These are phyloP conservation scores for Spongospora subterranea DNA, from an alignment of 208 protist species.

Conservation along the genomic window DNA sequence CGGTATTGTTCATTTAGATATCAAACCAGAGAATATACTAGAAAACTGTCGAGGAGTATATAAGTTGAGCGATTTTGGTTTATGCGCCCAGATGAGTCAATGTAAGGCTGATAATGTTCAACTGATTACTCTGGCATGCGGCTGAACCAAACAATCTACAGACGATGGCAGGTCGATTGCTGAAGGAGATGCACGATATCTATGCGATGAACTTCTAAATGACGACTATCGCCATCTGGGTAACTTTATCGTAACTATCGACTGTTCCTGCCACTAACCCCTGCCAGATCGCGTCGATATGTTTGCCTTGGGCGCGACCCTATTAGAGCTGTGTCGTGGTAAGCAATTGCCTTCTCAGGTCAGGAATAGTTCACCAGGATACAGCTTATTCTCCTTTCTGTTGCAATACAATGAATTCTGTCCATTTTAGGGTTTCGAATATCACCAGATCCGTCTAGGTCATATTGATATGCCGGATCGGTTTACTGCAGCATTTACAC, in stretches of 20 bases:
- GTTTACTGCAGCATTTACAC: not conserved
- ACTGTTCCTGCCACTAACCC: not conserved
- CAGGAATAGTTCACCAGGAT: not conserved
- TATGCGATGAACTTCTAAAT: slow-evolving; percentile 34
- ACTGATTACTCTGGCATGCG: not conserved
- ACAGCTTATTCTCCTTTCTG: not conserved
- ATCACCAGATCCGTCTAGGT: not conserved
- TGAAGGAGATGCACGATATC: slow-evolving; percentile 29
- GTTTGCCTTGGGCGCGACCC: slow-evolving; percentile 29
- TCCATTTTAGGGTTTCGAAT: not conserved
- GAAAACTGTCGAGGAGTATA: not conserved
- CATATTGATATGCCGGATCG: not conserved
- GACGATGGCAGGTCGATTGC: not conserved
- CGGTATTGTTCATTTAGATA: slow-evolving; percentile 8
- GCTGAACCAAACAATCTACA: not conserved
- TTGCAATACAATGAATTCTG: too few species aligned
- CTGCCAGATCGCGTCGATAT: slow-evolving; percentile 31
- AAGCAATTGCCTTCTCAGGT: not conserved
- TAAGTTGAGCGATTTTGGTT: slow-evolving; percentile 36
- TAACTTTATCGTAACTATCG: not conserved
- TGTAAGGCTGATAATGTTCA: not conserved
- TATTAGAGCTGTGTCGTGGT: slow-evolving; percentile 8
- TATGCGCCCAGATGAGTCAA: slow-evolving; percentile 29
- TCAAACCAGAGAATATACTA: slow-evolving; percentile 33
- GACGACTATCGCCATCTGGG: slow-evolving; percentile 41